Conservation (phyloP, 306 rosid species). For the Castanopsis chinensis region DNA sequence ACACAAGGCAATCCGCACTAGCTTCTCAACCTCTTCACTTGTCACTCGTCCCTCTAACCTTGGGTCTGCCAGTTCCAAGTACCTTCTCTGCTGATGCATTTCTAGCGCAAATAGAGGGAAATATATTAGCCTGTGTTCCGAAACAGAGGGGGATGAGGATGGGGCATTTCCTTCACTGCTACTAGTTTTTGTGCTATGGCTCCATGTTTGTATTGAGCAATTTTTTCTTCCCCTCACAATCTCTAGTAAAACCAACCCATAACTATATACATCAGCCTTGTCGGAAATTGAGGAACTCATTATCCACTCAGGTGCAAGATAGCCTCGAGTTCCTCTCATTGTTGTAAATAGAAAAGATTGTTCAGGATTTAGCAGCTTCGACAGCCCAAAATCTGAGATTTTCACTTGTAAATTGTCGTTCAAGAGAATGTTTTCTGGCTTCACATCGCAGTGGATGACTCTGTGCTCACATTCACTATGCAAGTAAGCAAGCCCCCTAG, state of each 20-base stretch:
- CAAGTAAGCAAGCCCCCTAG: constrained; percentile 91
- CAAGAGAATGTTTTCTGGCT: constrained; percentile 88
- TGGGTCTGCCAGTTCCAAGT: constrained; percentile 71
- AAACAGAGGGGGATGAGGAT: constrained; percentile 54
- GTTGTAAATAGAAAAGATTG: constrained; percentile 85
- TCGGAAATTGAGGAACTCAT: constrained; percentile 82
- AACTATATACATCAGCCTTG: constrained; percentile 87
- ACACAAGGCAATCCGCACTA: constrained; percentile 73
- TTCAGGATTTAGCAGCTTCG: constrained; percentile 75
- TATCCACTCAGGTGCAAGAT: constrained; percentile 95
- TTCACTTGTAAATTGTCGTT: constrained; percentile 71
- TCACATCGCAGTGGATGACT: constrained; percentile 88
- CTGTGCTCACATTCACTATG: constrained; percentile 75
- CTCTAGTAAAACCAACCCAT: constrained; percentile 88
- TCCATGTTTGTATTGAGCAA: constrained; percentile 47
- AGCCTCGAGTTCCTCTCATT: constrained; percentile 92
- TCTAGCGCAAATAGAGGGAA: constrained; percentile 79
- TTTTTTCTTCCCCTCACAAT: constrained; percentile 81
- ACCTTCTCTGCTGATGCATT: constrained; percentile 76
- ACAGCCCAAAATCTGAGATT: constrained; percentile 92
- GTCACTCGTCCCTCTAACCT: constrained; percentile 71
- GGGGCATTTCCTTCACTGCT: constrained; percentile 39
- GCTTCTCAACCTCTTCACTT: constrained; percentile 59
- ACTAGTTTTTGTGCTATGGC: constrained; percentile 56
- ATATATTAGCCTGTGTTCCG: constrained; percentile 46